These are phyloP conservation scores for Phytophthora pistaciae DNA, from an alignment of 352 stramenopile species.

Conservation along the genomic window DNA sequence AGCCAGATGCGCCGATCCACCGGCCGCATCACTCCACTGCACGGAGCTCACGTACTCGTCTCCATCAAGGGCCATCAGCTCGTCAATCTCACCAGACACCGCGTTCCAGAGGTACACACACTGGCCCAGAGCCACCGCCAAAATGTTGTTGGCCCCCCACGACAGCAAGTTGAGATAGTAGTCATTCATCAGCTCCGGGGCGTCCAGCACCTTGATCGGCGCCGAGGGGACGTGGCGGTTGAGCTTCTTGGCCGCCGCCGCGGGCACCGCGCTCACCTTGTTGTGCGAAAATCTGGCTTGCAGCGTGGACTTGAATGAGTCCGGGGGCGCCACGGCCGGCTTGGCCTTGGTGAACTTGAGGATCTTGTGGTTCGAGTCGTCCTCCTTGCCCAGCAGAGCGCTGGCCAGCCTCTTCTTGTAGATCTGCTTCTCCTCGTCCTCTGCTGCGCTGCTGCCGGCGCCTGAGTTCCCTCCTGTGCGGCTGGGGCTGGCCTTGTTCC, in stretches of 20 bases:
- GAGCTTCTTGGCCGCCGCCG: slow-evolving; percentile 84
- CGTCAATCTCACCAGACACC: slow-evolving; percentile 95
- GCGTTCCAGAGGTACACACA: slow-evolving; percentile 99
- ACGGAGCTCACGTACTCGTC: slow-evolving; percentile 98
- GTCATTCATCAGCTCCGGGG: slow-evolving; percentile 98
- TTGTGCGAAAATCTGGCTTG: slow-evolving; percentile 96
- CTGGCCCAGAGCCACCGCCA: slow-evolving; percentile 97
- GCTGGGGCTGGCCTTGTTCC: slow-evolving; percentile 35
- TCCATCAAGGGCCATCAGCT: slow-evolving; percentile 91
- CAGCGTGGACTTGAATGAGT: slow-evolving; percentile 97
- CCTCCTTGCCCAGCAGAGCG: slow-evolving; percentile 80
- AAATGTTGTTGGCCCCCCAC: slow-evolving; percentile 97
- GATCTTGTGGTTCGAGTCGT: slow-evolving; percentile 93
- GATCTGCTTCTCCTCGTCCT: slow-evolving; percentile 82
- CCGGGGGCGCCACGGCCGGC: slow-evolving; percentile 90
- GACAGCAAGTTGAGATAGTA: slow-evolving; percentile 99
- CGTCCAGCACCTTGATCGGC: slow-evolving; percentile 97
- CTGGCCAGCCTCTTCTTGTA: slow-evolving; percentile 88
- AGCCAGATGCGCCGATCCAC: slow-evolving; percentile 86
- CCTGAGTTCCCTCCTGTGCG: slow-evolving; percentile 13
- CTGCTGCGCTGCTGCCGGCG: slow-evolving; percentile 26
- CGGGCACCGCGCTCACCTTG: slow-evolving; percentile 77
- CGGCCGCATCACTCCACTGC: slow-evolving; percentile 93
- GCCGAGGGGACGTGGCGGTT: slow-evolving; percentile 97
- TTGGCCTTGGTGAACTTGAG: slow-evolving; percentile 98